Conservation (phyloP, 2,329 filamentous ascomycete species). For the Trichoderma brevicompactum region DNA sequence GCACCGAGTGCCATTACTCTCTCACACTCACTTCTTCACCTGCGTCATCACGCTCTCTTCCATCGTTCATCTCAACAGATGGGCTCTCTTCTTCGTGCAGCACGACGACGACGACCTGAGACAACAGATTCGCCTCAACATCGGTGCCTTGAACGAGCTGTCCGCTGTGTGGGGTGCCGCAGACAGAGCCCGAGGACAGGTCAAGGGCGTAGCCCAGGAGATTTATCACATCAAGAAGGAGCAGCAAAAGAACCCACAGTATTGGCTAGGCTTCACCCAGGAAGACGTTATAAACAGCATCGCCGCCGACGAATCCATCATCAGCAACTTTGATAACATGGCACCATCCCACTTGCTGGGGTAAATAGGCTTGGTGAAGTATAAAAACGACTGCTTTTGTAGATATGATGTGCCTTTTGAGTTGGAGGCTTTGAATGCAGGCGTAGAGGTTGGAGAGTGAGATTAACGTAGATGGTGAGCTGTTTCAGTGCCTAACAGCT, state of each 20-base stretch:
- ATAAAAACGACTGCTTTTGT: neutral
- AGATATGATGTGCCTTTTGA: constrained; percentile 3
- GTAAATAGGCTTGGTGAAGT: neutral
- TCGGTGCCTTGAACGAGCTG: constrained; percentile 72
- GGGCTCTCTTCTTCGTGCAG: constrained; percentile 65
- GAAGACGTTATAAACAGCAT: constrained; percentile 61
- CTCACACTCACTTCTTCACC: constrained; percentile 83
- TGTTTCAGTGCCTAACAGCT: neutral
- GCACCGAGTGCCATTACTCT: constrained; percentile 70
- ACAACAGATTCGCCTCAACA: constrained; percentile 78
- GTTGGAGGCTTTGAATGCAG: neutral
- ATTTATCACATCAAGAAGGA: constrained; percentile 66
- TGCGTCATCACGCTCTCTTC: constrained; percentile 79
- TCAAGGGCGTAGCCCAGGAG: constrained; percentile 78
- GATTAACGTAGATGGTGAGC: neutral
- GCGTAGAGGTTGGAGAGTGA: neutral
- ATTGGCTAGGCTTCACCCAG: constrained; percentile 60
- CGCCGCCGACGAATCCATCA: constrained; percentile 62
- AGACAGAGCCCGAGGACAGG: constrained; percentile 69
- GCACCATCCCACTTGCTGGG: constrained; percentile 28
- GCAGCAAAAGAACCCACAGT: constrained; percentile 56
- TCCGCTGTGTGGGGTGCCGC: constrained; percentile 75
- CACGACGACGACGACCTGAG: constrained; percentile 69
- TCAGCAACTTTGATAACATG: constrained; percentile 57
- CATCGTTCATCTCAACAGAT: constrained; percentile 81